These are phyloP conservation scores for Hylodesmum podocarpum DNA, from an alignment of 306 rosid species.

Conservation along the genomic window DNA sequence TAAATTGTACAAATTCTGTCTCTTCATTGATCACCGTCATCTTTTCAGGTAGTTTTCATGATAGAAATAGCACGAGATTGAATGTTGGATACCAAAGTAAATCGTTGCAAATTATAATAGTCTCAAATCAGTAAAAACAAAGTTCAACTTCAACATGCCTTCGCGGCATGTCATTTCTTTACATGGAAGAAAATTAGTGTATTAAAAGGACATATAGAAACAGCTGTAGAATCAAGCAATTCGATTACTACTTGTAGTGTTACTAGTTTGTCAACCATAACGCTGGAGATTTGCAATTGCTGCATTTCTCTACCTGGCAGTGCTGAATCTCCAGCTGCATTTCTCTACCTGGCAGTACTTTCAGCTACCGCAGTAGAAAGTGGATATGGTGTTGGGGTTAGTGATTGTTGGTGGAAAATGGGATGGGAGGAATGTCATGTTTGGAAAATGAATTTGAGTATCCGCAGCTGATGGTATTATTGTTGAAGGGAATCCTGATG, in stretches of 20 bases:
- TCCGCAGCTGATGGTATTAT: constrained; percentile 54
- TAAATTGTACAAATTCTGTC: not conserved
- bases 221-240: constrained; percentile 17
- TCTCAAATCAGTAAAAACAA: constrained; percentile 22
- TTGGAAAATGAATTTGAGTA: constrained; percentile 55
- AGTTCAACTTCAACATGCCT: constrained; percentile 20
- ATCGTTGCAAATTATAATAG: constrained; percentile 21
- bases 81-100: constrained; percentile 26
- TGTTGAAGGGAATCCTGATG: constrained; percentile 97
- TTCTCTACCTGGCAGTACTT: constrained; percentile 23
- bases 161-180: constrained; percentile 22
- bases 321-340: constrained; percentile 50
- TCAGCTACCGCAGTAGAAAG: constrained; percentile 62
- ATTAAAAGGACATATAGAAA: constrained; percentile 21
- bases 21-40: not conserved
- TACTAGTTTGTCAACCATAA: constrained; percentile 25
- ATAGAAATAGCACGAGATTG: not conserved
- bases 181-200: constrained; percentile 25
- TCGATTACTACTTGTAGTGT: constrained; percentile 20
- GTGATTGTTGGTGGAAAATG: constrained; percentile 52
- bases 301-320: constrained; percentile 25
- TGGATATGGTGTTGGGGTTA: constrained; percentile 40
- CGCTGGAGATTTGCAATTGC: not conserved
- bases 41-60: not conserved
- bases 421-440: constrained; percentile 39